phyloP scores from a whole-genome alignment of 2,329 filamentous ascomycete genomes.

The Pseudohalonectria lignicola region DNA sequence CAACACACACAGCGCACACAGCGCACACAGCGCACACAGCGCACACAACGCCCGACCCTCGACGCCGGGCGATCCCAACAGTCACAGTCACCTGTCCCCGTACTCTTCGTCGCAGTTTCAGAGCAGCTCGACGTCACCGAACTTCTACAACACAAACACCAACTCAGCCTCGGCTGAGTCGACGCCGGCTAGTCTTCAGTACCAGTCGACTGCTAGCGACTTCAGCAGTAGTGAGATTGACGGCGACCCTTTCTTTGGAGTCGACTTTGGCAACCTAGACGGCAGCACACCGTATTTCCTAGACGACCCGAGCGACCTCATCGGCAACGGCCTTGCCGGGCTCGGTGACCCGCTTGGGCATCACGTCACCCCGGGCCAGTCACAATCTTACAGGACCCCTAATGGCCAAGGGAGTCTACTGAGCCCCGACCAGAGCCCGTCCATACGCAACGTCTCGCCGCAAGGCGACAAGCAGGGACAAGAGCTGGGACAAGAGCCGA shows the following conservation, averaged over 20 bases:
- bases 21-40: constrained; percentile 1
- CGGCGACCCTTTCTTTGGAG: constrained; percentile 39
- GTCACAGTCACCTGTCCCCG: constrained; percentile 28
- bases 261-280: constrained; percentile 29
- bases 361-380: neutral
- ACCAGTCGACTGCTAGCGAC: constrained; percentile 39
- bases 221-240: constrained; percentile 30
- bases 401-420: constrained; percentile 27
- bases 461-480: constrained; percentile 18
- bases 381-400: constrained; percentile 2
- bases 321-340: neutral
- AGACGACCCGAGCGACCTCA: constrained; percentile 14
- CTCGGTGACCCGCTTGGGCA: neutral
- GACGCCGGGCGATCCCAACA: constrained; percentile 19
- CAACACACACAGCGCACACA: neutral
- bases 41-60: constrained; percentile 11
- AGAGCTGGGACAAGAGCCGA: no score
- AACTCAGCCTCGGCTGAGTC: constrained; percentile 42
- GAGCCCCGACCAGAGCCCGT: constrained; percentile 40
- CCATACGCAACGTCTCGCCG: constrained; percentile 33
- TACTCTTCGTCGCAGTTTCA: constrained; percentile 27
- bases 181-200: constrained; percentile 31
- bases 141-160: constrained; percentile 25
- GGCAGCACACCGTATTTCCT: constrained; percentile 33
- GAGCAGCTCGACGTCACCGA: constrained; percentile 28